phyloP scores from a whole-genome alignment of 257 asterid genomes.

The Petunia axillaris region DNA sequence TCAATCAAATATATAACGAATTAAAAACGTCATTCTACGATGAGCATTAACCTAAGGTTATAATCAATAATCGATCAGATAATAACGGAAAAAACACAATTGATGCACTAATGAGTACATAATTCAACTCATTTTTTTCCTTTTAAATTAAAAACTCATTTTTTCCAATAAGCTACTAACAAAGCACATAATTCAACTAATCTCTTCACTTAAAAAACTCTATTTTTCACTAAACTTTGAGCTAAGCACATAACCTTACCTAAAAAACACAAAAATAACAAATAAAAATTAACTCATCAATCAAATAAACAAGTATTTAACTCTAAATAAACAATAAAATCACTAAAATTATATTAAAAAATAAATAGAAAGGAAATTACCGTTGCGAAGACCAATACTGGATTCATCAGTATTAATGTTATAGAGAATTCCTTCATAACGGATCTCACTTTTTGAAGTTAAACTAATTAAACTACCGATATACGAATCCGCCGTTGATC shows the following conservation, averaged over 20 bases:
- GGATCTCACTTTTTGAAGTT: constrained; percentile 97
- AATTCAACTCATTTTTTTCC: not conserved
- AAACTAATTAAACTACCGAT: constrained; percentile 90
- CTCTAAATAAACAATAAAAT: not conserved
- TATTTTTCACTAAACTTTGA: not conserved
- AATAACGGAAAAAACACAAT: not conserved
- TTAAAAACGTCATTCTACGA: not conserved
- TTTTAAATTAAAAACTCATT: not conserved
- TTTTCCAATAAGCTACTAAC: not conserved
- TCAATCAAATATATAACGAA: not conserved
- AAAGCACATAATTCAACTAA: not conserved
- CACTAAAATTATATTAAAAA: not conserved
- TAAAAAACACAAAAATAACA: not conserved
- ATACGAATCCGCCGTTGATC: constrained; percentile 85
- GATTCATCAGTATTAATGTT: constrained; percentile 95
- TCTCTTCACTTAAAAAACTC: not conserved
- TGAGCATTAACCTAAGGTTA: too few relatives aligned
- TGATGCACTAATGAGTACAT: not conserved
- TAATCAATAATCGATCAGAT: not conserved
- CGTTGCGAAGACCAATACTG: constrained; percentile 92
- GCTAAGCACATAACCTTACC: not conserved
- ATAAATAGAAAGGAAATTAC: constrained; percentile 37
- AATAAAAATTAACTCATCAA: not conserved
- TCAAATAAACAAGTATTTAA: not conserved
- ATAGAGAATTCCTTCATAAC: constrained; percentile 85